A percentile compares a stretch with the other conserved stretches of the same genome.
Conservation (phyloP, 495 filamentous ascomycete species). For the Daldinia grandis region DNA sequence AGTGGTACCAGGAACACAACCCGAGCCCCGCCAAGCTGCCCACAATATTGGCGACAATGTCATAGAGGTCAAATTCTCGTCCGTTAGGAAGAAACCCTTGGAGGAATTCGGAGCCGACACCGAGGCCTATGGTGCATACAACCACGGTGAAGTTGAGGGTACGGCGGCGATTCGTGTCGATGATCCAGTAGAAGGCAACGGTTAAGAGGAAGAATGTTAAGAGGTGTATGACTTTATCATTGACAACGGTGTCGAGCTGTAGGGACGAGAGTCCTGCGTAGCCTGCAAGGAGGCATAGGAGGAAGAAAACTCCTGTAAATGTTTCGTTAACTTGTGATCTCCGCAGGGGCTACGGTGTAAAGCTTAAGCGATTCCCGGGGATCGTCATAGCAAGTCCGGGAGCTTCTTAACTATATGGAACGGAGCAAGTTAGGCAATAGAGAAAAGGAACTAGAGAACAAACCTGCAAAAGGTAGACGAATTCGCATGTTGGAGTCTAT, state of each 20-base stretch:
- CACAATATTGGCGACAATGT: slow-evolving; percentile 87
- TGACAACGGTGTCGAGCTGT: slow-evolving; percentile 62
- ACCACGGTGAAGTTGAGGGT: slow-evolving; percentile 84
- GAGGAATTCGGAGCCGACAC: slow-evolving; percentile 84
- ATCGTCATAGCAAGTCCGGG: slow-evolving; percentile 6
- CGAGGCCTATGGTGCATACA: slow-evolving; percentile 75
- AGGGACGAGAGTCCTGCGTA: slow-evolving; percentile 78
- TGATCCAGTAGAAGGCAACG: slow-evolving; percentile 92
- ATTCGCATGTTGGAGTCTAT: slow-evolving; percentile 45
- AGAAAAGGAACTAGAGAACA: slow-evolving; percentile 12
- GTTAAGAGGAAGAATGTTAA: slow-evolving; percentile 91
- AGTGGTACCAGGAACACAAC: slow-evolving; percentile 89
- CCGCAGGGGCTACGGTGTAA: slow-evolving; percentile 5
- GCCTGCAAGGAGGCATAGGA: slow-evolving; percentile 76
- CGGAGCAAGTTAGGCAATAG: not conserved
- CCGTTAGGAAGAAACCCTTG: slow-evolving; percentile 84
- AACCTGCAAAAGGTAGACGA: slow-evolving; percentile 70
- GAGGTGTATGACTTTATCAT: slow-evolving; percentile 92
- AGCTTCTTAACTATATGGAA: not conserved
- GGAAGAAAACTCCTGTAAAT: slow-evolving; percentile 73
- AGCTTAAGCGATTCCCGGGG: slow-evolving; percentile 3
- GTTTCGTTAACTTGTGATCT: slow-evolving; percentile 9
- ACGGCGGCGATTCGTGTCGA: slow-evolving; percentile 87
- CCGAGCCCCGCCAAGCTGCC: slow-evolving; percentile 76
- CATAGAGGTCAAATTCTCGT: slow-evolving; percentile 82